Evolutionary conservation across 495 filamentous ascomycete genomes (phyloP).

Genomic region (Acidiella bohemica): DNA sequence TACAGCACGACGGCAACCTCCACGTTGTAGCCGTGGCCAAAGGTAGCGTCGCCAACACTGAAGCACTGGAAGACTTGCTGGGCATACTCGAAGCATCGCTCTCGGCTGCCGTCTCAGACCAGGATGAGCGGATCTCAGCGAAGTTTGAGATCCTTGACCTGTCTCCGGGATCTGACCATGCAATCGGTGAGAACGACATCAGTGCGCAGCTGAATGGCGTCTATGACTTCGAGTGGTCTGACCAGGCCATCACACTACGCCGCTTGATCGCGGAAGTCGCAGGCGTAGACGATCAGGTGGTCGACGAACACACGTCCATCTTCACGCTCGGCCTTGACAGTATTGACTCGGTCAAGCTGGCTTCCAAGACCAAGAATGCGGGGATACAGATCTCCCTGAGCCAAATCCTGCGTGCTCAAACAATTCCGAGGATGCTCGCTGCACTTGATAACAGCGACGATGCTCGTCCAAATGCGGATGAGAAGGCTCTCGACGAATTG

Average conservation of each 20-base stretch:
- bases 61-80: conserved; percentile 28
- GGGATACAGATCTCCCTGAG: conserved; percentile 51
- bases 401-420: conserved; percentile 53
- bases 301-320: conserved; percentile 44
- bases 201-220: conserved; percentile 7
- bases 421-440: conserved; percentile 41
- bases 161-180: too few relatives aligned
- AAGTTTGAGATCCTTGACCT: background rate
- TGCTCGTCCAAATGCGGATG: background rate
- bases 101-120: background rate
- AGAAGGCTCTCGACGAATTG: background rate
- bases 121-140: background rate
- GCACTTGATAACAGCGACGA: background rate
- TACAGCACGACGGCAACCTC: conserved; percentile 34
- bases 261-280: conserved; percentile 48
- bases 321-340: conserved; percentile 55
- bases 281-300: conserved; percentile 32
- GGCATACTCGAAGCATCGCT: conserved; percentile 29
- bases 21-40: conserved; percentile 42
- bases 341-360: conserved; percentile 55
- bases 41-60: conserved; percentile 24
- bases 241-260: conserved; percentile 36
- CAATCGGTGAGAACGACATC: background rate
- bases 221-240: conserved; percentile 40
- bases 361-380: conserved; percentile 45